phyloP scores from a whole-genome alignment of 2,329 filamentous ascomycete genomes.

The Epichloe coenophiala region DNA sequence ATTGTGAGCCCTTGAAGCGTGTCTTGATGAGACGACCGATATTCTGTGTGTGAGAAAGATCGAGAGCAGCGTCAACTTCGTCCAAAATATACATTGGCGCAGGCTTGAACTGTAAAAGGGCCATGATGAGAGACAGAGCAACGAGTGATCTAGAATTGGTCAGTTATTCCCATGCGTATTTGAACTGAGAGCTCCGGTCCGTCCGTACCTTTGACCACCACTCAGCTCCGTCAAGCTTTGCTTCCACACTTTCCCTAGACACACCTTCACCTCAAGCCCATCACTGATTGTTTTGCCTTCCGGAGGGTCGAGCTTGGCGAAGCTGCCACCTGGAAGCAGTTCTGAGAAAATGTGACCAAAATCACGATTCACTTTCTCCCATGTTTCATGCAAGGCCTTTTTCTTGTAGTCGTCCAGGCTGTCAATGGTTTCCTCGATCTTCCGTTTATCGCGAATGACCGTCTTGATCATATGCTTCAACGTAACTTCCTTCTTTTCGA shows the following conservation, averaged over 20 bases:
- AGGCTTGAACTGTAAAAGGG: conserved; percentile 93
- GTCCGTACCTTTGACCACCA: conserved; percentile 73
- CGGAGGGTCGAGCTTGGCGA: conserved; percentile 88
- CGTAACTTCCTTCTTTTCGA: conserved; percentile 93
- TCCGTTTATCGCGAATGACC: conserved; percentile 90
- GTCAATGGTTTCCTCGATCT: conserved; percentile 96
- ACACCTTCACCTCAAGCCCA: conserved; percentile 93
- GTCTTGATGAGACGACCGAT: conserved; percentile 99
- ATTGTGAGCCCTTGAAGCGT: conserved; percentile 92
- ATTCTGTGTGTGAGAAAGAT: conserved; percentile 94
- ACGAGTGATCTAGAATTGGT: conserved; percentile 61
- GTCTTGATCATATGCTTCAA: conserved; percentile 99
- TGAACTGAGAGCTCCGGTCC: too few species aligned
- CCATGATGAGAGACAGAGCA: conserved; percentile 93
- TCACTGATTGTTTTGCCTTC: conserved; percentile 93
- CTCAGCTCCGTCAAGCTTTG: conserved; percentile 88
- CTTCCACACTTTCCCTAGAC: conserved; percentile 96
- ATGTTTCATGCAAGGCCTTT: conserved; percentile 90
- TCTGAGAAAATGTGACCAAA: conserved; percentile 98
- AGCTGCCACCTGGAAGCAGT: conserved; percentile 77
- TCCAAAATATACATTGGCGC: conserved; percentile 99
- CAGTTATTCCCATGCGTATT: conserved; percentile 7
- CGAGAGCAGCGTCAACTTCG: conserved; percentile 91
- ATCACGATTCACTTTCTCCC: conserved; percentile 90
- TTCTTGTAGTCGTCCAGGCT: conserved; percentile 97